phyloP scores from a whole-genome alignment of 2,329 filamentous ascomycete species.

The Neocatenulostroma microsporum region DNA sequence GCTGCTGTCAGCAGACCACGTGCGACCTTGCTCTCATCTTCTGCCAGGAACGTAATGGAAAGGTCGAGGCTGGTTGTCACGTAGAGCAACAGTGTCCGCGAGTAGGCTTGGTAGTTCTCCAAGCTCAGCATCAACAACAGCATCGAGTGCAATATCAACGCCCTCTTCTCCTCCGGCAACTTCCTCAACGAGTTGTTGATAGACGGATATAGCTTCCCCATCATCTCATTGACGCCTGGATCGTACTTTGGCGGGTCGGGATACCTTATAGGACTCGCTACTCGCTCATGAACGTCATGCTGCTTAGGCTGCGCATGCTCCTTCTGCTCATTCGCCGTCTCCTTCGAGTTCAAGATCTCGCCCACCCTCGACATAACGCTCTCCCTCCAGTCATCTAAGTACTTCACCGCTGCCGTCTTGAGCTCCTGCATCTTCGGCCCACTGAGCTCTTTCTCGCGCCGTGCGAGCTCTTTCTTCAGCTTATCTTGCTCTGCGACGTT shows the following conservation, averaged over 20 bases:
- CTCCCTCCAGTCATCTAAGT: conserved; percentile 75
- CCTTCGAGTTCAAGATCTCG: conserved; percentile 49
- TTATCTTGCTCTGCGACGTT: conserved; percentile 16
- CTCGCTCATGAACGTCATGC: conserved; percentile 6
- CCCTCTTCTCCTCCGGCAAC: conserved; percentile 29
- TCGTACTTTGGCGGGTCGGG: conserved; percentile 22
- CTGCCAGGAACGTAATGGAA: conserved; percentile 23
- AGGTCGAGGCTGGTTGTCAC: conserved; percentile 30
- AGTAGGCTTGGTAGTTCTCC: conserved; percentile 33
- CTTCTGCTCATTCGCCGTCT: conserved; percentile 27
- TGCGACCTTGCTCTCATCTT: conserved; percentile 59
- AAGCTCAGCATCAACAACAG: conserved; percentile 33
- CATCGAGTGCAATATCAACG: conserved; percentile 31
- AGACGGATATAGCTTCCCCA: conserved; percentile 29
- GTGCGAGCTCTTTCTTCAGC: conserved; percentile 25
- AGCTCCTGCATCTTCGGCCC: conserved; percentile 52
- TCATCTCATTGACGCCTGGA: conserved; percentile 22
- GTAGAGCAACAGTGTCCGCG: conserved; percentile 29
- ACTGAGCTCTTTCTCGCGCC: conserved; percentile 44
- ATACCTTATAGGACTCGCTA: conserved; percentile 16
- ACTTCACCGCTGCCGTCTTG: conserved; percentile 59
- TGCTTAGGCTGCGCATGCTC: conserved; percentile 31
- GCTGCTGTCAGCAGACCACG: conserved; percentile 66
- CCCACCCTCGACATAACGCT: conserved; percentile 61
- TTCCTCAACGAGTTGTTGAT: conserved; percentile 30